Evolutionary conservation across 2,329 filamentous ascomycete genomes (phyloP).

Genomic region (Elsinoe australis): DNA sequence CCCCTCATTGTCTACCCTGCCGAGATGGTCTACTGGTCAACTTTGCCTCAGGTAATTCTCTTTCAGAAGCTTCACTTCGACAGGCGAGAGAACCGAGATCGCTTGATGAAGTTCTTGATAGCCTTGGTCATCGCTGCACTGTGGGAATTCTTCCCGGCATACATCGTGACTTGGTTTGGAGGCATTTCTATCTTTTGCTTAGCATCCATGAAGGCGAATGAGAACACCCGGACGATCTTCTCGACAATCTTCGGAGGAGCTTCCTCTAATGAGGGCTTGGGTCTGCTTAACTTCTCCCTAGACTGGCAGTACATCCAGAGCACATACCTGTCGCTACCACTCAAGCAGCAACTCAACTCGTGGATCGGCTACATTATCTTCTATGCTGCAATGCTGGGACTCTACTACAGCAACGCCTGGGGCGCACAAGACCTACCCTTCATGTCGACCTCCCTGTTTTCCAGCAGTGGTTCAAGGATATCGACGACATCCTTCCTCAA

Average conservation of each 20-base stretch:
- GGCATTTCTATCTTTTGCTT: slow-evolving; percentile 49
- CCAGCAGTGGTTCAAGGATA: slow-evolving; percentile 33
- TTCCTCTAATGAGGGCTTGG: slow-evolving; percentile 47
- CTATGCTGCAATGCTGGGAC: slow-evolving; percentile 43
- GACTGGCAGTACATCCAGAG: slow-evolving; percentile 50
- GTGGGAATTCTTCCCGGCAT: slow-evolving; percentile 49
- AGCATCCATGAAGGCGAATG: slow-evolving; percentile 46
- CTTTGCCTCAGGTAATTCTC: slow-evolving; percentile 46
- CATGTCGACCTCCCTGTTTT: slow-evolving; percentile 46
- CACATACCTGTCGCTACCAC: slow-evolving; percentile 48
- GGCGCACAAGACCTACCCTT: slow-evolving; percentile 43
- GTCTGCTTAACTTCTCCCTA: slow-evolving; percentile 44
- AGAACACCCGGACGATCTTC: slow-evolving; percentile 37
- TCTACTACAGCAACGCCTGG: slow-evolving; percentile 48
- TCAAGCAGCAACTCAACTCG: slow-evolving; percentile 40
- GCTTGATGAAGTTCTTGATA: slow-evolving; percentile 48
- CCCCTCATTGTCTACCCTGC: slow-evolving; percentile 50
- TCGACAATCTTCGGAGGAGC: slow-evolving; percentile 48
- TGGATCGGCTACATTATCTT: slow-evolving; percentile 43
- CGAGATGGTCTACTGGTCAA: slow-evolving; percentile 51
- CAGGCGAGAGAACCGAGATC: slow-evolving; percentile 43
- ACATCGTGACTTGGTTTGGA: slow-evolving; percentile 50
- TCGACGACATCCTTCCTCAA: slow-evolving; percentile 37
- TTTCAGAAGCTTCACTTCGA: slow-evolving; percentile 51
- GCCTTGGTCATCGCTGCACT: slow-evolving; percentile 42